A percentile compares a stretch with the other conserved stretches of the same genome.
phyloP scores from a whole-genome alignment of 345 rosid genomes.

The Eucalyptus cloeziana region DNA sequence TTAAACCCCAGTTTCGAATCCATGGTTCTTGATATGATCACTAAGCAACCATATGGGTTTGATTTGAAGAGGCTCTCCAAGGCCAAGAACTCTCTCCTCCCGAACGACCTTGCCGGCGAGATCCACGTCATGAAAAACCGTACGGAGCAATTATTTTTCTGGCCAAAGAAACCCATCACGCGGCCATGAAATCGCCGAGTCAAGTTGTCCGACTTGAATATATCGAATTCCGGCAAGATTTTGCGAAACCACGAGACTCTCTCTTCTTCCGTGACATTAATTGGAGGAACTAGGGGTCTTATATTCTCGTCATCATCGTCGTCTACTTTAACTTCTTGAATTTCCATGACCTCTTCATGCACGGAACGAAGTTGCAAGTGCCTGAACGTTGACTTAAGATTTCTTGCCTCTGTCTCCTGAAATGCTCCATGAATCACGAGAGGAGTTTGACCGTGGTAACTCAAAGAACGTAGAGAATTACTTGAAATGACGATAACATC shows the following conservation, averaged over 20 bases:
- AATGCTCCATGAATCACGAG: not conserved
- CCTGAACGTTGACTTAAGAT: not conserved
- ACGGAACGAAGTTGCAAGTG: slow-evolving; percentile 11
- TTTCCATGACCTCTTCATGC: slow-evolving; percentile 2
- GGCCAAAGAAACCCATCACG: slow-evolving; percentile 26
- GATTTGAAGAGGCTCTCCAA: slow-evolving; percentile 53
- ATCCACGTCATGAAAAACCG: slow-evolving; percentile 81
- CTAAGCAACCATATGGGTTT: slow-evolving; percentile 54
- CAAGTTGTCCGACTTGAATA: slow-evolving; percentile 30
- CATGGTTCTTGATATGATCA: slow-evolving; percentile 52
- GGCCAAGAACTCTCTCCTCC: slow-evolving; percentile 43
- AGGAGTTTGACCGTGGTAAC: not conserved
- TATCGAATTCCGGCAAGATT: slow-evolving; percentile 22
- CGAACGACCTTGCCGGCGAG: slow-evolving; percentile 29
- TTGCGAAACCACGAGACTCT: slow-evolving; percentile 34
- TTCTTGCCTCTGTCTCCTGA: not conserved
- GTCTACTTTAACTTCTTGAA: not conserved
- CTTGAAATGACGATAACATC: not conserved
- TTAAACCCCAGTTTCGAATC: slow-evolving; percentile 38
- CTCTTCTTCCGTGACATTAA: slow-evolving; percentile 23
- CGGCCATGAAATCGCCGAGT: slow-evolving; percentile 36
- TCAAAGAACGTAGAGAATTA: not conserved
- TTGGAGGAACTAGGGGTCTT: slow-evolving; percentile 25
- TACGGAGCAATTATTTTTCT: slow-evolving; percentile 27
- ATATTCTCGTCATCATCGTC: not conserved